These are phyloP conservation scores for Plenodomus lindquistii DNA, from an alignment of 2,329 filamentous ascomycete species.

Conservation along the genomic window DNA sequence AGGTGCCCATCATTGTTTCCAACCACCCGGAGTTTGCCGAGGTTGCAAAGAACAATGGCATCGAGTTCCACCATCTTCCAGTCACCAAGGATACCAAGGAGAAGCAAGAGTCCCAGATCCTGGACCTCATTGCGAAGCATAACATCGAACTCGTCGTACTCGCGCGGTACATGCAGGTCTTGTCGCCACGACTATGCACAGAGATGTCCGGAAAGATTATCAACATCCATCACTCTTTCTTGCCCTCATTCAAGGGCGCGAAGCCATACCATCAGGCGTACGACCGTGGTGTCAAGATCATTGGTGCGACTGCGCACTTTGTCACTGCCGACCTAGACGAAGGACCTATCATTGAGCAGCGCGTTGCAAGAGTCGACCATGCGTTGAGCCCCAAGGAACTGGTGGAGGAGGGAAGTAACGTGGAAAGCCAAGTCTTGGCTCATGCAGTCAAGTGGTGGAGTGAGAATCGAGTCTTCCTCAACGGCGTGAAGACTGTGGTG, in stretches of 20 bases:
- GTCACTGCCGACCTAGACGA: conserved; percentile 85
- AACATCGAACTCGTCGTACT: conserved; percentile 78
- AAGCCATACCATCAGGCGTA: conserved; percentile 89
- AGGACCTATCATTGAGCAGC: conserved; percentile 86
- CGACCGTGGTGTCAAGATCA: conserved; percentile 85
- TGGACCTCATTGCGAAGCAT: conserved; percentile 70
- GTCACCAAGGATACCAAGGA: conserved; percentile 78
- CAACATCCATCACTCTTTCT: conserved; percentile 89
- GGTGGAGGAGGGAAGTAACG: conserved; percentile 78
- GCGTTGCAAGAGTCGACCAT: conserved; percentile 76
- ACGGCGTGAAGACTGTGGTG: conserved; percentile 79
- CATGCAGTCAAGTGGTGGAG: conserved; percentile 84
- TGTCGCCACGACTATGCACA: conserved; percentile 72
- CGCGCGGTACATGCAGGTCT: conserved; percentile 86
- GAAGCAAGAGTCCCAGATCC: conserved; percentile 71
- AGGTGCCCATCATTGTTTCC: conserved; percentile 77
- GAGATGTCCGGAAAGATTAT: conserved; percentile 86
- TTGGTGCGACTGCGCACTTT: conserved; percentile 83
- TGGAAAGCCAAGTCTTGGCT: conserved; percentile 81
- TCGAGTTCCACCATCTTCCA: conserved; percentile 80
- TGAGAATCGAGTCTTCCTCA: conserved; percentile 76
- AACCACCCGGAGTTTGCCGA: conserved; percentile 76
- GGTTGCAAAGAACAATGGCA: conserved; percentile 72
- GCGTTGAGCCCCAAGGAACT: conserved; percentile 74
- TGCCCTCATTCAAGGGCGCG: conserved; percentile 85